Evolutionary conservation across 305 asterid genomes (phyloP), one percentile per base, ranked within the genome.

Genomic region (Fraxinus albicans): DNA sequence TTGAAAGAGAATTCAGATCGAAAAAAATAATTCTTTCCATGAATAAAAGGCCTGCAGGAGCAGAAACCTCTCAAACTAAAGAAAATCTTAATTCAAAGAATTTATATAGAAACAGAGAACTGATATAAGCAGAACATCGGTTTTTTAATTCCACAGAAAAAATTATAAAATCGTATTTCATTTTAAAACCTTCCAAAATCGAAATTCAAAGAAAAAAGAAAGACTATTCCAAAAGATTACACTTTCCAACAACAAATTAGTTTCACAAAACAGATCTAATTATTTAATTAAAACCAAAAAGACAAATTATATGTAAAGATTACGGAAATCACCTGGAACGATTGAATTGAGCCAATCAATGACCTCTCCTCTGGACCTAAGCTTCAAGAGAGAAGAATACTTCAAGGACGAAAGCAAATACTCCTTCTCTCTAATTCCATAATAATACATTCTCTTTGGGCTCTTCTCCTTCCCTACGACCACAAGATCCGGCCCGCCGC

Each of bases 391-490:
- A 23, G 92, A 78, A 21, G 86, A 80, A 58, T 86, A 80, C 53
- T 86, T 84, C 76, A 83, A 77, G 82, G 25, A 17, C 55, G 85
- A 88, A 21, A 83, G 84, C 86, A 82, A 79, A 6, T 81, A 81
- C 65, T 55, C 60, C n/a, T 69, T 77, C 4, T 81, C 85, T 35
- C 85, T 80, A 73, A 90, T 75, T 34, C 81, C 89, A 85, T 81
- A 87, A 25, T 74, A 82, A 83, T 93, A 95, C 89, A 92, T 87
- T 67, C 85, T 90, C 85, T 88, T 78, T 12, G 77, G 67, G 70
- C 85, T 88, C 87, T 88, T 93, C 86, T 92, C 95, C 83, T 89
- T 93, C 55, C 98, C 97, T n/a, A 89, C 92, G 8, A 92, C 89
- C 34, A 91, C 94, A 77, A 90, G 92, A 88, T 91, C 92, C 88